phyloP scores from a whole-genome alignment of 352 stramenopile species.

The Globisporangium acanthophoron region DNA sequence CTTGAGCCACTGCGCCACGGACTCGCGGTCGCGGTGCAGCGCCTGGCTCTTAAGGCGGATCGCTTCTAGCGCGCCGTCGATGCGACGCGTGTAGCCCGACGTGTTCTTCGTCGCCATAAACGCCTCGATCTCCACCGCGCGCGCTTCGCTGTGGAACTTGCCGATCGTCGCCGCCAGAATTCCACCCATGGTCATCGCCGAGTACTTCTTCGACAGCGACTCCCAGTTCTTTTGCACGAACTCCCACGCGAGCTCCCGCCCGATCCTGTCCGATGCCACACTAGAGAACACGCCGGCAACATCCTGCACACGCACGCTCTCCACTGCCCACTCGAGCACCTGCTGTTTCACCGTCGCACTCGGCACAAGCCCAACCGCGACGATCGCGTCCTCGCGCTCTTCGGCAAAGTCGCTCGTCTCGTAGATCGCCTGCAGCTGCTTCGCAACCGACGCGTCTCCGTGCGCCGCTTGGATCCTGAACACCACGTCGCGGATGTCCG shows the following conservation, averaged over 20 bases:
- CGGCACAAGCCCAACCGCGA: slow-evolving; percentile 45
- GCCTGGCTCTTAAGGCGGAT: slow-evolving; percentile 51
- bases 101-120: slow-evolving; percentile 59
- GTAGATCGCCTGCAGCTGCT: slow-evolving; percentile 59
- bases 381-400: slow-evolving; percentile 57
- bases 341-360: slow-evolving; percentile 35
- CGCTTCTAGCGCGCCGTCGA: slow-evolving; percentile 51
- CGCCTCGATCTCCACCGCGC: slow-evolving; percentile 44
- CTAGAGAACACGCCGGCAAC: slow-evolving; percentile 45
- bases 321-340: slow-evolving; percentile 72
- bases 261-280: slow-evolving; percentile 42
- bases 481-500: slow-evolving; percentile 51
- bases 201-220: slow-evolving; percentile 48
- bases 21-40: slow-evolving; percentile 45
- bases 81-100: slow-evolving; percentile 40
- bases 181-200: slow-evolving; percentile 38
- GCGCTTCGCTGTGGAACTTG: slow-evolving; percentile 40
- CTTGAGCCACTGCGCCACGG: slow-evolving; percentile 52
- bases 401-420: slow-evolving; percentile 59
- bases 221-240: slow-evolving; percentile 69
- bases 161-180: slow-evolving; percentile 36
- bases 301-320: slow-evolving; percentile 63
- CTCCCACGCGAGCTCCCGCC: slow-evolving; percentile 52
- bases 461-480: slow-evolving; percentile 44
- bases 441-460: slow-evolving; percentile 32